Evolutionary conservation across 306 rosid genomes (phyloP).

Genomic region (Casuarina cunninghamiana): DNA sequence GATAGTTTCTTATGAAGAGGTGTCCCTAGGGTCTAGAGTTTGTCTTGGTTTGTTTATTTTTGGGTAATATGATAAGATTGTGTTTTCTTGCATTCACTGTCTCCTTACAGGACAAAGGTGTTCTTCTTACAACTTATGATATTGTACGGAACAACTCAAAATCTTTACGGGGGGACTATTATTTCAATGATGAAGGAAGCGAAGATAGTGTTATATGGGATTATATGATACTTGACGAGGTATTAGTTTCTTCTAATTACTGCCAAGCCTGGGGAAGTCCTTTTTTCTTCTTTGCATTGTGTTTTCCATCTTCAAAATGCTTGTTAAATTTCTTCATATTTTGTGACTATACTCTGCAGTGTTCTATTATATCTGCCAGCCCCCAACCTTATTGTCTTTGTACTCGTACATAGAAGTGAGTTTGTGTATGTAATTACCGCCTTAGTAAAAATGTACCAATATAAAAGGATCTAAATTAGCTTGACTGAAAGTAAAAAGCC

Average conservation of each 20-base stretch:
- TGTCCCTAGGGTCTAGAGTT: neutral
- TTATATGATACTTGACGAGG: conserved; percentile 98
- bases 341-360: neutral
- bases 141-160: conserved; percentile 85
- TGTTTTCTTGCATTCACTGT: conserved; percentile 8
- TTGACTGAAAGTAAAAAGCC: neutral
- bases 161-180: conserved; percentile 52
- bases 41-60: conserved; percentile 9
- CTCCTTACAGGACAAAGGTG: conserved; percentile 70
- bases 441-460: neutral
- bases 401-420: neutral
- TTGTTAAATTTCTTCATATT: neutral
- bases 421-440: neutral
- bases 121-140: conserved; percentile 93
- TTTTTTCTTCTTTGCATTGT: conserved; percentile 2
- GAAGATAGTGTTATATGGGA: conserved; percentile 77
- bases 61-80: conserved; percentile 11
- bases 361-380: neutral
- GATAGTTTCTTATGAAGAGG: neutral
- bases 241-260: conserved; percentile 19
- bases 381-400: neutral
- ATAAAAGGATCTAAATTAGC: neutral
- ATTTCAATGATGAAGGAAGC: conserved; percentile 49
- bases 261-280: neutral
- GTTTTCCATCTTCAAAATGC: conserved; percentile 9